phyloP scores from a whole-genome alignment of 805 yeast genomes.

The Ogataea wickerhamii region DNA sequence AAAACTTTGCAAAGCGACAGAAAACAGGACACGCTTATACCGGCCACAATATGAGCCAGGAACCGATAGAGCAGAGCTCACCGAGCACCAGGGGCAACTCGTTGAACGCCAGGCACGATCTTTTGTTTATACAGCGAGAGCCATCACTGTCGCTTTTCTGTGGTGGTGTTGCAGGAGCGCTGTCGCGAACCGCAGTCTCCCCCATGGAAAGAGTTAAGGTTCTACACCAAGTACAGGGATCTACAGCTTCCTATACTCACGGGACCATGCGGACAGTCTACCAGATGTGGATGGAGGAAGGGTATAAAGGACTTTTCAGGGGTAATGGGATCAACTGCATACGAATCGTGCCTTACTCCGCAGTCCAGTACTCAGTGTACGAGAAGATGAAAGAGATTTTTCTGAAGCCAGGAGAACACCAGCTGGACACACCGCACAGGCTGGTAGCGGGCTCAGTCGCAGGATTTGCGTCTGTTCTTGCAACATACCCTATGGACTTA shows the following conservation, averaged over 20 bases:
- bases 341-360: slow-evolving; percentile 88
- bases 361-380: slow-evolving; percentile 87
- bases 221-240: slow-evolving; percentile 81
- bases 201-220: slow-evolving; percentile 96
- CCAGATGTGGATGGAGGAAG: slow-evolving; percentile 85
- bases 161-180: slow-evolving; percentile 78
- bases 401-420: slow-evolving; percentile 27
- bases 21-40: background rate
- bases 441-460: slow-evolving; percentile 75
- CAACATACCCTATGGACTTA: slow-evolving; percentile 89
- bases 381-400: slow-evolving; percentile 53
- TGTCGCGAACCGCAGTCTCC: slow-evolving; percentile 86
- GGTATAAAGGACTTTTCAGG: slow-evolving; percentile 82
- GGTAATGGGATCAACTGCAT: slow-evolving; percentile 91
- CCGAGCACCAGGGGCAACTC: background rate
- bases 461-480: slow-evolving; percentile 74
- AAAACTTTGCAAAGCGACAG: too few relatives aligned
- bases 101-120: background rate
- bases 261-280: slow-evolving; percentile 74
- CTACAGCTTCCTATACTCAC: slow-evolving; percentile 36
- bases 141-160: slow-evolving; percentile 61
- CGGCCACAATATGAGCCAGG: background rate
- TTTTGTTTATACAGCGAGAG: slow-evolving; percentile 36
- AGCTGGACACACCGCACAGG: slow-evolving; percentile 54
- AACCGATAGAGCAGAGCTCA: background rate